Evolutionary conservation across 2,329 filamentous ascomycete species (phyloP).

Genomic region (Verticillium dahliae): DNA sequence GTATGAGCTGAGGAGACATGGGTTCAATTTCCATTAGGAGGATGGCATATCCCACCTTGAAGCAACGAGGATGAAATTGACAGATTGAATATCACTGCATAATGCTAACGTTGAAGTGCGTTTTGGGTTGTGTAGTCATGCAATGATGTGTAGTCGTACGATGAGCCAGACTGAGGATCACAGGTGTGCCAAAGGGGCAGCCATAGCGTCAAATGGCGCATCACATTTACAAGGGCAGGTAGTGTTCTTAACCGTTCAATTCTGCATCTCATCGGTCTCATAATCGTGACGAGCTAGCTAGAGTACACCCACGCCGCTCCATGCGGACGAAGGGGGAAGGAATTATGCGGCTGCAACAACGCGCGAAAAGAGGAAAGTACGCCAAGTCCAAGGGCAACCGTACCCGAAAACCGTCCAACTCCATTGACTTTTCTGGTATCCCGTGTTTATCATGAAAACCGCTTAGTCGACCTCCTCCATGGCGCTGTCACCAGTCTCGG

Average conservation of each 20-base stretch:
- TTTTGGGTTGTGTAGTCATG: too few relatives aligned
- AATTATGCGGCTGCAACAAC: slow-evolving; percentile 24
- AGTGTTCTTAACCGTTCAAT: slow-evolving; percentile 10
- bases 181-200: too few relatives aligned
- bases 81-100: too few relatives aligned
- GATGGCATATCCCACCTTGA: too few relatives aligned
- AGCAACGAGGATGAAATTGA: too few relatives aligned
- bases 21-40: too few relatives aligned
- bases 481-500: slow-evolving; percentile 75
- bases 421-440: slow-evolving; percentile 28
- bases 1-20: too few relatives aligned
- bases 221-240: neutral
- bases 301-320: slow-evolving; percentile 27
- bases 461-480: slow-evolving; percentile 99
- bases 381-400: slow-evolving; percentile 13
- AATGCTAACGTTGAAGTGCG: too few relatives aligned
- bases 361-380: slow-evolving; percentile 17
- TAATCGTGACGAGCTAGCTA: slow-evolving; percentile 33
- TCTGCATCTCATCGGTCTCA: slow-evolving; percentile 31
- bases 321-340: slow-evolving; percentile 20
- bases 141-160: too few relatives aligned
- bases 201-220: too few relatives aligned
- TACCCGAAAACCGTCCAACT: slow-evolving; percentile 32
- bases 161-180: too few relatives aligned
- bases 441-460: slow-evolving; percentile 18